Evolutionary conservation across 192 early-diverging fungal species (phyloP), one percentile per base, ranked within the genome.

Genomic region (Coemansia sp.): DNA sequence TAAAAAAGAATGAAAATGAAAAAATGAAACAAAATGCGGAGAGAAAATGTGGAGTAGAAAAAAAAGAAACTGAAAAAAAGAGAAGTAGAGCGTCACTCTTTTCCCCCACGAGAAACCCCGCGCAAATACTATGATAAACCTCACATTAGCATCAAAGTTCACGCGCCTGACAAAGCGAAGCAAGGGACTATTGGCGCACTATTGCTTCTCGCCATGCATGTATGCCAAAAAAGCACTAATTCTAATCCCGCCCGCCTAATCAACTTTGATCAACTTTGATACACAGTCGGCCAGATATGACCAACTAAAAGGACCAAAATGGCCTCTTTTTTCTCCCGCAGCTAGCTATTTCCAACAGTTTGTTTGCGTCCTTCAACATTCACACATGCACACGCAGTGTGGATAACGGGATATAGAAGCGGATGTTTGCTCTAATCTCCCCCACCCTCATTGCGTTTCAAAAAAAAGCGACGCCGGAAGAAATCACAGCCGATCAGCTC

Each of bases 401-500:
- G 22, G n/a, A n/a, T 13, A 39, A 61, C n/a, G 37, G 24, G 39
- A 61, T 35, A 61, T 13, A 18, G 38, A 22, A 8, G 38, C 16
- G 60, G 13, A 61, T 61, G 60, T 20, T 38, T 22, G 60, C n/a
- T n/a, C 41, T 27, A 27, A 11, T n/a, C 45, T 18, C 45, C n/a
- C 44, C 45, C 45, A 47, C 10, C 22, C 45, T 47, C 45, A 13
- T 41, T 18, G 45, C 8, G 45, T 20, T 47, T 47, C 45, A 18
- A 61, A 32, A 61, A 32, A 24, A 24, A 22, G 24, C 20, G 7
- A 24, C 32, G 20, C 20, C 34, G 60, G 30, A 12, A 9, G 60
- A 61, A 61, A 61, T 61, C 13, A 40, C 45, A 47, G 45, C n/a
- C 45, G 45, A 47, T 47, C 45, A 41, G 44, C 44, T 45, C 44